Percentiles rank a stretch among this genome's conserved stretches.
phyloP scores from a whole-genome alignment of 257 asterid genomes.

The Solanum habrochaites region DNA sequence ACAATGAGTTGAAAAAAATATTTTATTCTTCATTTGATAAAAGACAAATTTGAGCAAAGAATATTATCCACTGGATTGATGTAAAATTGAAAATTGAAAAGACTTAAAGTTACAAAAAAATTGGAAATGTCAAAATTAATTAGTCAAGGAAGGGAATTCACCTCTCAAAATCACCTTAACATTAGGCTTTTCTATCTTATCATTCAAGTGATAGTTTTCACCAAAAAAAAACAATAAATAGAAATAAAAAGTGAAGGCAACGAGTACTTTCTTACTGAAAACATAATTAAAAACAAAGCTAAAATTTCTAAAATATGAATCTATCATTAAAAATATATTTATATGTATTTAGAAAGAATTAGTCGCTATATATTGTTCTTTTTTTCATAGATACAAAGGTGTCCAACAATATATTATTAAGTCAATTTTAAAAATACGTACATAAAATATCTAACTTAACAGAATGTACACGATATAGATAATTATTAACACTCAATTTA shows the following conservation, averaged over 20 bases:
- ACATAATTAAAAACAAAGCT: not conserved
- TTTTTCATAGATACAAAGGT: too few species aligned
- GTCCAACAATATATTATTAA: too few species aligned
- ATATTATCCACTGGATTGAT: not conserved
- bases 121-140: not conserved
- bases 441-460: not conserved
- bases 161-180: not conserved
- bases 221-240: not conserved
- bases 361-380: too few species aligned
- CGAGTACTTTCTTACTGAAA: not conserved
- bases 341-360: too few species aligned
- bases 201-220: not conserved
- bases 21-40: not conserved
- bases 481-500: not conserved
- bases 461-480: not conserved
- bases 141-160: not conserved
- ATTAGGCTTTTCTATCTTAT: not conserved
- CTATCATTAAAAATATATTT: too few species aligned
- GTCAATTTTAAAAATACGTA: too few species aligned
- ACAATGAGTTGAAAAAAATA: not conserved
- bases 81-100: not conserved
- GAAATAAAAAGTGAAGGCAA: not conserved
- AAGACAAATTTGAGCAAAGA: not conserved
- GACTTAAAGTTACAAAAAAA: not conserved
- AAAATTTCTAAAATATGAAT: not conserved